phyloP scores from a whole-genome alignment of 331 rosid genomes.

The Cydonia oblonga region DNA sequence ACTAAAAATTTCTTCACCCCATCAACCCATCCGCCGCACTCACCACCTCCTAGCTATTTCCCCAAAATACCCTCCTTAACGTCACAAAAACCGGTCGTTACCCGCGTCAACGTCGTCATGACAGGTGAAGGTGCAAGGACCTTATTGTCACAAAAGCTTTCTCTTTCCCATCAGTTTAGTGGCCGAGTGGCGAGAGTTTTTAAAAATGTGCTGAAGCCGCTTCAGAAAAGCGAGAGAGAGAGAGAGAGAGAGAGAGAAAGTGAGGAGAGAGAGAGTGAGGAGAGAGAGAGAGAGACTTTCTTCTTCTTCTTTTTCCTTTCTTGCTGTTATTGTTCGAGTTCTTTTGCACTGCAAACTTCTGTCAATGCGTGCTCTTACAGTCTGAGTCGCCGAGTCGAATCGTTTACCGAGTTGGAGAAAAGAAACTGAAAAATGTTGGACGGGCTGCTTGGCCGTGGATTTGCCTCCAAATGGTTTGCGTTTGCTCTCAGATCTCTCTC shows the following conservation, averaged over 20 bases:
- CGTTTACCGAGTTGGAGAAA: constrained; percentile 13
- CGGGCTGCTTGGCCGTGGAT: constrained; percentile 80
- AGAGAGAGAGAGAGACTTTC: not conserved
- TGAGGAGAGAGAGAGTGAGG: too few species aligned
- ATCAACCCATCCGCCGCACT: not conserved
- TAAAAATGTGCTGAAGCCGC: constrained; percentile 15
- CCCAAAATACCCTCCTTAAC: constrained; percentile 38
- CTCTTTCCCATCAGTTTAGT: constrained; percentile 3
- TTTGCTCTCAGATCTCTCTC: constrained; percentile 27
- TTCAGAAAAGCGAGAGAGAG: not conserved
- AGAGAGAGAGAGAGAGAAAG: too few species aligned
- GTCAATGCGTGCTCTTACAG: constrained; percentile 7
- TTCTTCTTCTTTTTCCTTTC: not conserved
- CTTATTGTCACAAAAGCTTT: constrained; percentile 25
- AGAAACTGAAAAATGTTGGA: constrained; percentile 48
- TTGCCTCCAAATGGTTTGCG: constrained; percentile 68
- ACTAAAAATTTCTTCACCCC: too few species aligned
- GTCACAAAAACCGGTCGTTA: constrained; percentile 7
- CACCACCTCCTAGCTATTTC: not conserved
- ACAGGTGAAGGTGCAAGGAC: constrained; percentile 9
- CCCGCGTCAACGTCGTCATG: constrained; percentile 1
- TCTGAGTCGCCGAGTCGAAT: constrained; percentile 21
- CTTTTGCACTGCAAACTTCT: constrained; percentile 16
- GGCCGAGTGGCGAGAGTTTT: not conserved
- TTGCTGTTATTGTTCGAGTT: constrained; percentile 7